Evolutionary conservation across 2,329 filamentous ascomycete species (phyloP), one percentile per base, ranked within the genome.

Genomic region (Aschersonia sp.): DNA sequence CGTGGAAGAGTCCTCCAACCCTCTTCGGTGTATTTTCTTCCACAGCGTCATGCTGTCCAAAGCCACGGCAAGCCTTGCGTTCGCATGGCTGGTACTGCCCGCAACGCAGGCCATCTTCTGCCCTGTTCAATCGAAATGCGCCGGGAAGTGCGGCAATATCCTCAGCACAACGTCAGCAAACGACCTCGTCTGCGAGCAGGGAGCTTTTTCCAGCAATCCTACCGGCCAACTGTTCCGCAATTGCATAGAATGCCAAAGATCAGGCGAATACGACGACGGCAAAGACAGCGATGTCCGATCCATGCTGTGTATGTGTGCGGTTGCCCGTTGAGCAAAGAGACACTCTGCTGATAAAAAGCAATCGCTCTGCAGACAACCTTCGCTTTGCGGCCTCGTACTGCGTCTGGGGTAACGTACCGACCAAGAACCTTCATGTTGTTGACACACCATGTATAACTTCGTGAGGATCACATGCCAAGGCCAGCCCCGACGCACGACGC

Each of bases 351-450:
- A 48, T 20, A 12, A n/a, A 41, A 12, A 10, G 4, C 6, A 40
- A 12, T n/a, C 12, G 46, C 31, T 7, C 30, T 43, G 4, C 40
- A 80, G 77, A 80, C 52, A 82, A 82, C 53, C 53, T 80, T 47
- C 69, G 78, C 56, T 80, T 71, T 55, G 67, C 75, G 5, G 53
- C 73, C 2, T 73, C 72, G 2, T 71, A 71, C 54, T 83, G 79
- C 55, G 54, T 82, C 1, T 82, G 70, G 50, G 73, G 72, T 2
- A 9, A 43, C 3, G 58, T 61, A 5, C 70, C 71, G 4, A 9
- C 31, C 0, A 61, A 66, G 31, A 71, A 74, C 47, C 54, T 65
- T 1, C 53, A 67, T 9, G 56, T 65, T 9, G 59, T 59, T 2
- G 61, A 65, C 48, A 72, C 61, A 9, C 75, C 72, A 6, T 76